Evolutionary conservation across 352 stramenopile genomes (phyloP), one percentile per base, ranked within the genome.

Genomic region (Ophiocytium majus): DNA sequence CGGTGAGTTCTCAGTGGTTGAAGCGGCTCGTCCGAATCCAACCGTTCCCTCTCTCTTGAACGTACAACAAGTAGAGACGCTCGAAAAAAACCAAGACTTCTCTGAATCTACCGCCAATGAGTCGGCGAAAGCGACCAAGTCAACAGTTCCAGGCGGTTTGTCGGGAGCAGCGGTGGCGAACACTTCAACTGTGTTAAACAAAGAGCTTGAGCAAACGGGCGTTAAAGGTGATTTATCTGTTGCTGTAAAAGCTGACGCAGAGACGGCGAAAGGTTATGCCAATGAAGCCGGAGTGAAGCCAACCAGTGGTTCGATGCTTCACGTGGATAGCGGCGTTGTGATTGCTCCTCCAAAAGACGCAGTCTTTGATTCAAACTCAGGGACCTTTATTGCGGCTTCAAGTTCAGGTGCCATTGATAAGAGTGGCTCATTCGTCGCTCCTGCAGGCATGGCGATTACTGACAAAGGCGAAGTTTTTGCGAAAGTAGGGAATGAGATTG

Each of bases 351-450:
- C 57, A 23, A 23, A 23, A 23, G 57, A 28, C 57, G 23, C 57
- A 23, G 57, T 71, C 28, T 71, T 71, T 71, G 57, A 71, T 28
- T 28, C 57, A 28, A 71, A 23, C 57, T 71, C 57, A 23, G 28
- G 28, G 23, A 71, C 57, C 57, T 71, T 23, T 71, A 71, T 71
- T 71, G n/a, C n/a, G n/a, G n/a, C n/a, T n/a, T n/a, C n/a, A n/a
- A n/a, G n/a, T n/a, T n/a, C n/a, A n/a, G n/a, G n/a, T n/a, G n/a
- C n/a, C n/a, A n/a, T n/a, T n/a, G n/a, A n/a, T n/a, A n/a, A n/a
- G n/a, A n/a, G n/a, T n/a, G n/a, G n/a, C n/a, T n/a, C n/a, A n/a
- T n/a, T n/a, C n/a, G n/a, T n/a, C n/a, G n/a, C n/a, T n/a, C n/a
- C n/a, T n/a, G n/a, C n/a, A n/a, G n/a, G n/a, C n/a, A n/a, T n/a